A percentile compares a stretch with the other conserved stretches of the same genome.
Conservation (phyloP, 371 early-diverging fungal species). For the Mortierella sp. region DNA sequence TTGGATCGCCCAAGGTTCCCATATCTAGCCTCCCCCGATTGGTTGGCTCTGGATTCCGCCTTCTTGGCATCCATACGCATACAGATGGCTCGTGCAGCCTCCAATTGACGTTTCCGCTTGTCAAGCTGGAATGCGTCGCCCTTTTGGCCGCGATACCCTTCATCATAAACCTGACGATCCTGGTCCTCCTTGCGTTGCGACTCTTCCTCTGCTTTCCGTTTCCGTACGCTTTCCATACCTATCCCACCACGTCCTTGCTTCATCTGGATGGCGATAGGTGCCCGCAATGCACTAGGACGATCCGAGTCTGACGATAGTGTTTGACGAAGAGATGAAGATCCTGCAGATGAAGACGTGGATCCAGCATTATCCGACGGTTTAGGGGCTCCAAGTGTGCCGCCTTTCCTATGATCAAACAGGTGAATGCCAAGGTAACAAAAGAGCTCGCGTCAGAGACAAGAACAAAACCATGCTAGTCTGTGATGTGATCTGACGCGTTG, state of each 20-base stretch:
- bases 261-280: conserved; percentile 62
- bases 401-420: conserved; percentile 52
- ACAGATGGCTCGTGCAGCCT: conserved; percentile 32
- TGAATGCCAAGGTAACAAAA: too few species aligned
- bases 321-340: not conserved
- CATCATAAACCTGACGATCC: conserved; percentile 25
- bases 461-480: too few species aligned
- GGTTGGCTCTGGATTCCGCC: not conserved
- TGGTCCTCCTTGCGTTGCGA: conserved; percentile 27
- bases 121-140: conserved; percentile 21
- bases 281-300: conserved; percentile 36
- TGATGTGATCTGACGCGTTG: too few species aligned
- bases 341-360: not conserved
- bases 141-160: conserved; percentile 35
- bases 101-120: conserved; percentile 33
- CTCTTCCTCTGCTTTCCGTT: conserved; percentile 58
- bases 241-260: conserved; percentile 60
- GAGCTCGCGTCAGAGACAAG: too few species aligned
- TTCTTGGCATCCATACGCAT: conserved; percentile 38
- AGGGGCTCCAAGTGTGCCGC: conserved; percentile 56
- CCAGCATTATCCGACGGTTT: not conserved
- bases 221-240: conserved; percentile 57
- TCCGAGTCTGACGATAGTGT: not conserved
- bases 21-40: not conserved
- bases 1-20: conserved; percentile 25